phyloP scores from a whole-genome alignment of 2,329 filamentous ascomycete genomes.

The Botrytis galanthina region DNA sequence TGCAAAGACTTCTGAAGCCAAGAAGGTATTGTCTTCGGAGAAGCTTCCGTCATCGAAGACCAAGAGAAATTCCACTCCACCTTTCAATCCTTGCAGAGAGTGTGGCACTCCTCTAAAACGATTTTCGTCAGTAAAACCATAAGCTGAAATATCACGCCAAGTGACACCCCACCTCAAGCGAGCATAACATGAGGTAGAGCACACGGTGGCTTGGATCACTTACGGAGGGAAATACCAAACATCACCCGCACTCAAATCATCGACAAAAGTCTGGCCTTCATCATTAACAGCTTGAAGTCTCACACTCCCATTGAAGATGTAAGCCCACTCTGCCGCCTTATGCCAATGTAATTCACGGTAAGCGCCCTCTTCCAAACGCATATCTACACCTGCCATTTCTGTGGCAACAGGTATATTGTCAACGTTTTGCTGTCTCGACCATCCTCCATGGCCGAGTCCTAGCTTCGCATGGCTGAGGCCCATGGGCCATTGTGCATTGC shows the following conservation, averaged over 20 bases:
- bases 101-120: conserved; percentile 64
- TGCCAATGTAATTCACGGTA: conserved; percentile 81
- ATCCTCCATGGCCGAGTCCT: conserved; percentile 66
- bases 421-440: conserved; percentile 71
- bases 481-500: conserved; percentile 70
- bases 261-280: conserved; percentile 73
- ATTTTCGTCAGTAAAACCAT: background rate
- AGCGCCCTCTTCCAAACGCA: conserved; percentile 70
- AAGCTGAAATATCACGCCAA: background rate
- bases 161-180: background rate
- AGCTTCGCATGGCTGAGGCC: conserved; percentile 39
- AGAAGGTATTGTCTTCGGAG: conserved; percentile 68
- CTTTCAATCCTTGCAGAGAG: conserved; percentile 69
- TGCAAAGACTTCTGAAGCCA: conserved; percentile 67
- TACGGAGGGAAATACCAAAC: conserved; percentile 76
- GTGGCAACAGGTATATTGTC: conserved; percentile 62
- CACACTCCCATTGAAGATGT: conserved; percentile 67
- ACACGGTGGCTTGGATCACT: conserved; percentile 32
- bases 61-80: conserved; percentile 64
- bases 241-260: conserved; percentile 73
- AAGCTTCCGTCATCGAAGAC: conserved; percentile 61
- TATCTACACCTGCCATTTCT: conserved; percentile 75
- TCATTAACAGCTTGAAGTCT: conserved; percentile 72
- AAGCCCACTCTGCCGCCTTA: conserved; percentile 77
- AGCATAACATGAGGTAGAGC: background rate